Base-by-base conservation (phyloP, 768 basidiomycete genomes). In the Lactifluus piperatus region DNA sequence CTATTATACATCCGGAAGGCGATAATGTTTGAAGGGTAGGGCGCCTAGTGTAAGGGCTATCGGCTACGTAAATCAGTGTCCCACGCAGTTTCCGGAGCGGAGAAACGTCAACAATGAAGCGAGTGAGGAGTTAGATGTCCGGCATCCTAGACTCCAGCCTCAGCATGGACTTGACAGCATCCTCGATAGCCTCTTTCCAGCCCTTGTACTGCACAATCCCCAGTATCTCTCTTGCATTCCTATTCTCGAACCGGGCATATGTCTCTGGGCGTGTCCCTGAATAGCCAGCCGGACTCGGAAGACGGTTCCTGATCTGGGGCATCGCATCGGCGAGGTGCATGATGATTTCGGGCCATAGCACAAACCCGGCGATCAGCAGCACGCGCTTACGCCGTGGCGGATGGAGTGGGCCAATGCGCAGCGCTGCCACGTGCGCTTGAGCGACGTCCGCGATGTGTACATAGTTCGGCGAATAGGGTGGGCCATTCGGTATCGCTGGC, bases 401-500 rank as follows among this genome's bases (percentile, higher is more conserved):
- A 9, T 55, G 16, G 29, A 60, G 48, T 11, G 37, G 27, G 43
- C 60, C 50, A 18, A 51, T 30, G 7, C 60, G 60, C 22, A 61
- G 44, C n/a, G 60, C 60, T 0, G 50, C 44, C 37, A 61, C 54
- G 14, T 56, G 54, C 0, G 60, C 60, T n/a, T 20, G 54, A 2
- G 54, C 60, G 7, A 61, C 54, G 24, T 61, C 60, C 13, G 43
- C 22, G 8, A 61, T 44, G 37, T 61, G 60, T 6, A 61, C 44
- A 49, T 61, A 61, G 29, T 61, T 61, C 24, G 60, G 60, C 26
- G 60, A 61, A 14, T 56, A 61, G 4, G 60, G 60, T 1, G 50
- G 50, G 2, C 36, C 60, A 3, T 61, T 61, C 7, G 54, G 54
- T 3, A 41, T 51, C 44, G 46, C 32, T 9, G 60, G 49, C 10